Base-by-base conservation (phyloP, 1,284 basidiomycete species). In the Phaffia rhodozyma region DNA sequence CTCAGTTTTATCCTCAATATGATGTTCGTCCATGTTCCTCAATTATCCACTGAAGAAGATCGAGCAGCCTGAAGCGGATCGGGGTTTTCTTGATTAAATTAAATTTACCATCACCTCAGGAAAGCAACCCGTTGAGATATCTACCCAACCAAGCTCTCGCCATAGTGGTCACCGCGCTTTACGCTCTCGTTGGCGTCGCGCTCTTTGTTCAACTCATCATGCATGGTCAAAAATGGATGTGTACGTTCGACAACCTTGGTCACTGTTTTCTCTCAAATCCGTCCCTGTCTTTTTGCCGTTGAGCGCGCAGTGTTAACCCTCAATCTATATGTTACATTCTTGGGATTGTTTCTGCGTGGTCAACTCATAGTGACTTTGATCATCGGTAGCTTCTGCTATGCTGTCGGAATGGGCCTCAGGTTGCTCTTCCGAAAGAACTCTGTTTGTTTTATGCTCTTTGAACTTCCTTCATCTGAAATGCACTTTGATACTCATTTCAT, bases 51-150 rank as follows among this genome's bases (percentile, higher is more conserved):
- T 23, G 38, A 49, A 20, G 25, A 20, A 3, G 1, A 38, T 29
- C 21, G 25, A 29, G 23, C 20, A 20, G 27, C 25, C 56, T 38
- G 38, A 18, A 43, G 50, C 13, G 47, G 49, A 11, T 43, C 55
- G 32, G n/a, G n/a, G 48, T 50, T 50, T 25, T 23, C 32, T 57
- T 43, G 29, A 30, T 30, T 57, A 32, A 30, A 1, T 57, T 25
- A 11, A 27, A 21, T 43, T 60, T n/a, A 11, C 16, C 38, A 43
- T 43, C 38, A 11, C 38, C 5, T 43, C 13, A 43, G 38, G 38
- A 43, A 43, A 43, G 23, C 55, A 65, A 65, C 23, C 63, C 63
- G 2, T 55, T 65, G 21, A 60, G 56, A n/a, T 65, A 65, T 50
- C 57, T 61, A 38, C 63, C 63, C 1, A 29, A 30, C 18, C n/a